These are phyloP conservation scores for Macrocybe sp. DNA, from an alignment of 1,284 basidiomycete genomes.

Conservation along the genomic window DNA sequence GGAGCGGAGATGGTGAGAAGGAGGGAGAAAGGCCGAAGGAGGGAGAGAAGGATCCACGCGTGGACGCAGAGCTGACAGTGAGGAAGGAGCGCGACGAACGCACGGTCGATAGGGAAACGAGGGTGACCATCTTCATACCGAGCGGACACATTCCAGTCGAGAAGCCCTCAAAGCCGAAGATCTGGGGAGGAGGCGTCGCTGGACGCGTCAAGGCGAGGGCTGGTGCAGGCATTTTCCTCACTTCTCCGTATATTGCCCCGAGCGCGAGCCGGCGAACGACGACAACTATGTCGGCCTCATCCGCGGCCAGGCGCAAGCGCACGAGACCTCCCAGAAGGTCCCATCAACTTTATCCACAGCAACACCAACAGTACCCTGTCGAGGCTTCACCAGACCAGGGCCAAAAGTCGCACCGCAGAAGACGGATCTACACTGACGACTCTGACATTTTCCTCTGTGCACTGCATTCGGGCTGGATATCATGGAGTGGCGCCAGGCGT, in stretches of 20 bases:
- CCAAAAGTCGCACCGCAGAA: conserved; percentile 1
- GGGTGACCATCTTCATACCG: conserved; percentile 58
- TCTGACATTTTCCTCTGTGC: conserved; percentile 72
- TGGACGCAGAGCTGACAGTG: conserved; percentile 6
- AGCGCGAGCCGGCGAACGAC: too few species aligned
- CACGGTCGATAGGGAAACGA: conserved; percentile 44
- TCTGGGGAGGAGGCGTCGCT: conserved; percentile 64
- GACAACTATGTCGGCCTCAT: too few species aligned
- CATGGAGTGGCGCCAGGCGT: conserved; percentile 50
- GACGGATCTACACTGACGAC: conserved; percentile 68
- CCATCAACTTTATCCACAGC: too few species aligned
- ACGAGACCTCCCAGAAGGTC: too few species aligned
- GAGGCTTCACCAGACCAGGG: not conserved
- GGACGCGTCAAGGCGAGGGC: too few species aligned
- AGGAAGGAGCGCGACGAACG: conserved; percentile 5
- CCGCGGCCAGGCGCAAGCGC: too few species aligned
- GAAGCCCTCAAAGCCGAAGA: conserved; percentile 42
- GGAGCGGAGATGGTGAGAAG: conserved; percentile 11
- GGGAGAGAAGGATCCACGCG: conserved; percentile 11
- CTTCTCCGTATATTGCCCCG: not conserved
- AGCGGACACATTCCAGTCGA: conserved; percentile 48
- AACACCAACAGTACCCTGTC: too few species aligned
- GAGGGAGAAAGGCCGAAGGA: conserved; percentile 13
- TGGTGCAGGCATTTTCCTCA: not conserved
- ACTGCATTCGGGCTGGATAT: conserved; percentile 58